Conservation (phyloP, 1,139 yeast genomes). For the Diutina mesorugosa region DNA sequence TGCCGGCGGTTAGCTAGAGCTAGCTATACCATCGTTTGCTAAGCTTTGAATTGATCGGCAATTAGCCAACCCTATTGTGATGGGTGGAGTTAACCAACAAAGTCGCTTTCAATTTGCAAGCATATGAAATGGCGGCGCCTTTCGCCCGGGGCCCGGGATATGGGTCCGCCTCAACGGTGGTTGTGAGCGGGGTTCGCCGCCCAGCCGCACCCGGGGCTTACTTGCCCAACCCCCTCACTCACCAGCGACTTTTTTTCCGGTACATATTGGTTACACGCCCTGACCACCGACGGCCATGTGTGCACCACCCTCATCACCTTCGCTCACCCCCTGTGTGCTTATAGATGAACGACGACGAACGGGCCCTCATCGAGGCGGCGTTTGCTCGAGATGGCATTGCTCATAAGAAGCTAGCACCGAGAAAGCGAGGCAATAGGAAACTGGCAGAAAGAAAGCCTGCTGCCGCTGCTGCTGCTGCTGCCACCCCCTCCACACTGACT, state of each 20-base stretch:
- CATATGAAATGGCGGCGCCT: not conserved
- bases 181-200: not conserved
- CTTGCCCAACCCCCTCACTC: not conserved
- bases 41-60: too few species aligned
- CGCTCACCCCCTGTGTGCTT: not conserved
- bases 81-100: not conserved
- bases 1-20: too few species aligned
- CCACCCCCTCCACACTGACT: not conserved
- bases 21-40: not conserved
- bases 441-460: not conserved
- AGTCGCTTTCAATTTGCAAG: not conserved
- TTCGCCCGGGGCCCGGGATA: not conserved
- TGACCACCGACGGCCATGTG: not conserved
- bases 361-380: not conserved
- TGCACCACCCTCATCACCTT: not conserved
- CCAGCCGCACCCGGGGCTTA: not conserved
- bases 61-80: not conserved
- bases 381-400: slow-evolving; percentile 1
- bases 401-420: not conserved
- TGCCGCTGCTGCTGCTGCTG: not conserved
- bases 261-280: not conserved
- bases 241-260: too few species aligned
- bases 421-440: not conserved
- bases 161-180: not conserved
- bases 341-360: not conserved